Base-by-base conservation (phyloP, 1,284 basidiomycete genomes). In the Pseudozyma sp. region DNA sequence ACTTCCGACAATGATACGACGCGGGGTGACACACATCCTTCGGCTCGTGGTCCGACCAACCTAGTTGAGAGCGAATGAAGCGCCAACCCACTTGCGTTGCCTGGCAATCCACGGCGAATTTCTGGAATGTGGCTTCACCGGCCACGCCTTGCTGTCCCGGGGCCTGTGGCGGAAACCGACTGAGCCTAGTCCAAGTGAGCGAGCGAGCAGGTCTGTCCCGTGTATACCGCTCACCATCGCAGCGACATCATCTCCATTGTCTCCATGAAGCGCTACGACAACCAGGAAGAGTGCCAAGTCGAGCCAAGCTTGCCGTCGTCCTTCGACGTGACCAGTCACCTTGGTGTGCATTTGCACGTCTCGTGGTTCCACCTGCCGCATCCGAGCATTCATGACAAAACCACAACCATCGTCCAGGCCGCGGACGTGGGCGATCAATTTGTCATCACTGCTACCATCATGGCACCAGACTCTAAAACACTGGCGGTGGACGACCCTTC, bases 281-380 rank as follows among this genome's bases (percentile, higher is more conserved):
- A 4, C n/a, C 19, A 16, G 29, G 13, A 37, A 16, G 45, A 43
- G 44, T 37, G 14, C 14, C 42, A 10, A 11, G 2, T 1, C 11
- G 9, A 10, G 11, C 16, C 39, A 19, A 24, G 19, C 19, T 35
- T 30, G 31, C 24, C 13, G 31, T 47, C 53, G 7, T 40, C n/a
- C 1, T 47, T 55, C 30, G 48, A 37, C 7, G 3, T 55, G 24
- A 47, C 24, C 37, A 55, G 54, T 31, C 37, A 47, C 14, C n/a
- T 47, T 33, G 54, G 54, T 37, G 54, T 55, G 30, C 9, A 55
- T 19, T 33, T 55, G 35, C 24, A 42, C 10, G 54, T 55, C 11
- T 55, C 54, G 29, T 33, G 44, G 9, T n/a, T 31, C 40, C 17
- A 44, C 42, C 24, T 44, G 42, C 51, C 31, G 30, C 37, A n/a